A percentile compares a stretch with the other conserved stretches of the same genome.
These are phyloP conservation scores for Oemleria cerasiformis DNA, from an alignment of 306 rosid genomes.

Conservation along the genomic window DNA sequence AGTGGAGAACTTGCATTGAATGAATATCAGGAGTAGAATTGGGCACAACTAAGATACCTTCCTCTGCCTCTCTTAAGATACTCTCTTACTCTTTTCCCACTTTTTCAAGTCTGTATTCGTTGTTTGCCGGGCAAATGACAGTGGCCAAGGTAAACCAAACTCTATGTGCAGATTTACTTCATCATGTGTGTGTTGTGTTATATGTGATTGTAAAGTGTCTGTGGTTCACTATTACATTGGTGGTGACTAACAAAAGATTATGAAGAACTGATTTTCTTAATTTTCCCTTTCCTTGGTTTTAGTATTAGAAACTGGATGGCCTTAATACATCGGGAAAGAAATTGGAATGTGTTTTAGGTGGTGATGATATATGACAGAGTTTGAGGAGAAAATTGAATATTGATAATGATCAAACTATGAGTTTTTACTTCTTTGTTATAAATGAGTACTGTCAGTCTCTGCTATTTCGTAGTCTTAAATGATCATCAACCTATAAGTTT, in stretches of 20 bases:
- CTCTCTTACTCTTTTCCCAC: conserved; percentile 93
- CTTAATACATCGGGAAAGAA: too few relatives aligned
- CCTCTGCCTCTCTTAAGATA: too few relatives aligned
- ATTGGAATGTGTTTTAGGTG: too few relatives aligned
- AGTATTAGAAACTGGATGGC: too few relatives aligned
- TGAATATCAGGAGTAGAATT: background rate
- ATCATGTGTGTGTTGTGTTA: background rate
- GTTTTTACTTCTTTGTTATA: too few relatives aligned
- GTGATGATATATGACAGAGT: too few relatives aligned
- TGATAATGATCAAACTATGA: too few relatives aligned
- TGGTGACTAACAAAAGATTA: background rate
- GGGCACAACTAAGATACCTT: background rate
- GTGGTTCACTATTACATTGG: background rate
- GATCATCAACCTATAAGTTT: too few relatives aligned
- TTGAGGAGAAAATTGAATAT: too few relatives aligned
- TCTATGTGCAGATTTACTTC: background rate
- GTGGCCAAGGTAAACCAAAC: conserved; percentile 82
- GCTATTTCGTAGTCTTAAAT: too few relatives aligned
- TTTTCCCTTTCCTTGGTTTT: background rate
- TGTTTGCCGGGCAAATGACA: conserved; percentile 92
- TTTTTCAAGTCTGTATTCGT: conserved; percentile 83
- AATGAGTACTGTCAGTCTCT: too few relatives aligned
- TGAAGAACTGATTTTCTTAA: too few relatives aligned
- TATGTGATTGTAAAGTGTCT: background rate
- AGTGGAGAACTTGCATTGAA: background rate